Evolutionary conservation across 495 filamentous ascomycete genomes (phyloP), one percentile per base, ranked within the genome.

Genomic region (Xylaria intraflava): DNA sequence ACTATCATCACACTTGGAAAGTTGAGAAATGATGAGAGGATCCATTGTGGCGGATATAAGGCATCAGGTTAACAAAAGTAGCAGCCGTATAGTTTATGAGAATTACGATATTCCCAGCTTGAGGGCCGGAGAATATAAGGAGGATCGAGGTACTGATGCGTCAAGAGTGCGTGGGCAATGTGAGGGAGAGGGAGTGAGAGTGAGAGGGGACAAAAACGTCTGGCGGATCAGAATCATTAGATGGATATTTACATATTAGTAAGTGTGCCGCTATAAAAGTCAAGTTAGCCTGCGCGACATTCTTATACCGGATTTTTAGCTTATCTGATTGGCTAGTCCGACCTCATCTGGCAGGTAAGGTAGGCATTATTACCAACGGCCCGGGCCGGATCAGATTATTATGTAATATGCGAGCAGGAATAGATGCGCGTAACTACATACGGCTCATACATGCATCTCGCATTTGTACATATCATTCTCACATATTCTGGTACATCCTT

Each of bases 1-100:
- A 46, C 53, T 66, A 56, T 74, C 69, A 29, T 54, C 52, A 52
- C 53, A 62, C 46, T 51, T 62, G 16, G 58, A 49, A 16, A 73
- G 53, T 53, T 68, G 68, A 20, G 69, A 58, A 19, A 50, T 58
- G 52, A 69, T 39, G 31, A 65, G 46, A 58, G 70, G 70, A 51
- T 69, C 66, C 64, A 69, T 67, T 5, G 23, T 48, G 44, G 22
- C 3, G 11, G 22, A 44, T 49, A 3, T 22, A 40, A 19, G 9
- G 20, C 6, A 9, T 4, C 16, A 3, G 35, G 35, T 8, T 3
- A n/a, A 38, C 2, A 17, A 19, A 38, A 38, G n/a, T n/a, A n/a
- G n/a, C n/a, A n/a, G n/a, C n/a, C n/a, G n/a, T n/a, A n/a, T n/a
- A n/a, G n/a, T n/a, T n/a, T n/a, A n/a, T n/a, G 11, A 2, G 11